Evolutionary conservation across 2,329 filamentous ascomycete genomes (phyloP).

Genomic region (Balansia obtecta): DNA sequence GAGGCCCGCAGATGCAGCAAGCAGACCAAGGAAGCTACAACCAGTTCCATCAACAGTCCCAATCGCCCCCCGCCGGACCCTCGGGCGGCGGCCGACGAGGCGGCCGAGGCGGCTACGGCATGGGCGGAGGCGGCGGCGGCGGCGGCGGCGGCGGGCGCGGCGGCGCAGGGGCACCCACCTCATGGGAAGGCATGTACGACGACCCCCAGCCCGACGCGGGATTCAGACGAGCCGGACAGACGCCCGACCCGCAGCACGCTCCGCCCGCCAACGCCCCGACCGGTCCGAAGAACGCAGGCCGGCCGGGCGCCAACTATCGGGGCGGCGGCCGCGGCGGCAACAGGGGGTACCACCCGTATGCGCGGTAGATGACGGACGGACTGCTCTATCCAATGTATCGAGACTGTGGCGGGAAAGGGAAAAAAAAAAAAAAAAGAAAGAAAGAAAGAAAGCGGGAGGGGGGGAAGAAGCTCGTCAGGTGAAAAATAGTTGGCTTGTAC

Average conservation of each 20-base stretch:
- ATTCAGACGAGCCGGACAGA: slow-evolving; percentile 28
- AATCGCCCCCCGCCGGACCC: slow-evolving; percentile 19
- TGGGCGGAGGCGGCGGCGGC: slow-evolving; percentile 19
- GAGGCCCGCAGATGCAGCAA: slow-evolving; percentile 13
- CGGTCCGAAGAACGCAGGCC: slow-evolving; percentile 88
- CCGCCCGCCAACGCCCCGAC: slow-evolving; percentile 60
- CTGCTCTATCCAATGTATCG: no score
- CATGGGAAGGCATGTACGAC: slow-evolving; percentile 98
- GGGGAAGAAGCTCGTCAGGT: no score
- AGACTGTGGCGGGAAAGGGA: no score
- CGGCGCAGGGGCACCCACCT: slow-evolving; percentile 56
- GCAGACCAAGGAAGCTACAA: slow-evolving; percentile 1
- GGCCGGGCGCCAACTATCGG: slow-evolving; percentile 84
- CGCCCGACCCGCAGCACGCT: slow-evolving; percentile 31
- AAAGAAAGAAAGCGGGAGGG: no score
- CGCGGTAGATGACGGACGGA: no score
- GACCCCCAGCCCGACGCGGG: slow-evolving; percentile 68
- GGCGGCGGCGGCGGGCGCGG: slow-evolving; percentile 32
- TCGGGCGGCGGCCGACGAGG: slow-evolving; percentile 14
- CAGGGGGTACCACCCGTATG: slow-evolving; percentile 72
- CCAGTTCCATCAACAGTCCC: slow-evolving; percentile 34
- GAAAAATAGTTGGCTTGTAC: no score
- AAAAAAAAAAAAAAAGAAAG: no score
- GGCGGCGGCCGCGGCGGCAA: slow-evolving; percentile 70
- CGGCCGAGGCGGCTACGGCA: slow-evolving; percentile 11